These are phyloP conservation scores for Colletotrichum sp. DNA, from an alignment of 2,329 filamentous ascomycete genomes.

Conservation along the genomic window DNA sequence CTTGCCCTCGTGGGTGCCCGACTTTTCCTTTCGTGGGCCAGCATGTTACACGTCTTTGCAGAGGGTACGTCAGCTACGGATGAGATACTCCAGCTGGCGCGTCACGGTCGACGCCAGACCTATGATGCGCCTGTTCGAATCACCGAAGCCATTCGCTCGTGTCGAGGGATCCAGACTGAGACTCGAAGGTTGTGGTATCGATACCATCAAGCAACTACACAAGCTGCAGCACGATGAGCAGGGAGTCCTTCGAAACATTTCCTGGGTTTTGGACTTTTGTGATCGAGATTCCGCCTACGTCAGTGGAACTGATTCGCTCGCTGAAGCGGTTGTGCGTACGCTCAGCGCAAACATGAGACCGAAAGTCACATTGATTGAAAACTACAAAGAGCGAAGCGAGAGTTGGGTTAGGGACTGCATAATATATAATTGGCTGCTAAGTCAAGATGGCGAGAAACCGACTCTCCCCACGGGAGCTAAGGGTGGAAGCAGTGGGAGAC, in stretches of 20 bases:
- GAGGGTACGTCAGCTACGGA: neutral
- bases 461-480: neutral
- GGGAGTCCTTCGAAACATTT: neutral
- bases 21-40: neutral
- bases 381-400: neutral
- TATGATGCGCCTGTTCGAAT: neutral
- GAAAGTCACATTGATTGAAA: neutral
- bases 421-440: neutral
- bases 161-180: neutral
- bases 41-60: neutral
- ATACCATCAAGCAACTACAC: neutral
- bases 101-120: neutral
- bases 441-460: neutral
- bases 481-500: neutral
- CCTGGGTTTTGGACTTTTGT: neutral
- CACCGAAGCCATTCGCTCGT: neutral
- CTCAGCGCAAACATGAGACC: neutral
- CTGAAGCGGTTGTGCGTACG: neutral
- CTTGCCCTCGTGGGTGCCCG: conserved; percentile 9
- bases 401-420: neutral
- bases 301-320: neutral
- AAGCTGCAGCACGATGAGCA: neutral
- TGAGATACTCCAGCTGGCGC: neutral
- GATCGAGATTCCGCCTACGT: neutral
- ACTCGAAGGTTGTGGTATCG: neutral